These are phyloP conservation scores for Ascochyta pisi DNA, from an alignment of 2,329 filamentous ascomycete genomes.

Conservation along the genomic window DNA sequence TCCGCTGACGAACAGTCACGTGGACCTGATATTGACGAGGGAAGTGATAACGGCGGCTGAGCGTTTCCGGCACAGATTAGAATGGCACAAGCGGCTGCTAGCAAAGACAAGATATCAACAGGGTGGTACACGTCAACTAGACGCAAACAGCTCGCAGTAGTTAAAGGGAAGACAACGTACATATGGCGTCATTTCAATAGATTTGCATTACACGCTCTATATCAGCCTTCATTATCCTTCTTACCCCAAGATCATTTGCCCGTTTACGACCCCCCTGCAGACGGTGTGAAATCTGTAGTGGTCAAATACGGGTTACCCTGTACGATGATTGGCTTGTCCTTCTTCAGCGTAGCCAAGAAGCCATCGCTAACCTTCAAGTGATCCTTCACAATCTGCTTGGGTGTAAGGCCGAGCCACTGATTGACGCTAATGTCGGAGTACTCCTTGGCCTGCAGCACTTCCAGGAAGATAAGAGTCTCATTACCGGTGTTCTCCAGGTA, in stretches of 20 bases:
- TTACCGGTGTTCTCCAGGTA: constrained; percentile 68
- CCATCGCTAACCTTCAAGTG: constrained; percentile 36
- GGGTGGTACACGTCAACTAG: too few relatives aligned
- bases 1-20: not conserved
- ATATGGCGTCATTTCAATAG: too few relatives aligned
- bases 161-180: too few relatives aligned
- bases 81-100: too few relatives aligned
- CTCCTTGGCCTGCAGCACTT: constrained; percentile 61
- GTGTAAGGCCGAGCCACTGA: constrained; percentile 64
- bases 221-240: too few relatives aligned
- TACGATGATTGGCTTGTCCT: constrained; percentile 50
- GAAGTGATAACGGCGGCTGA: not conserved
- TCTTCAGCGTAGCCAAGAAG: constrained; percentile 41
- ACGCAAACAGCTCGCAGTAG: too few relatives aligned
- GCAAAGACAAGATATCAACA: too few relatives aligned
- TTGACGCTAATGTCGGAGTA: constrained; percentile 64
- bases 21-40: not conserved
- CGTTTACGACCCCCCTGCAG: constrained; percentile 5
- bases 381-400: constrained; percentile 49
- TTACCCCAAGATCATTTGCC: too few relatives aligned
- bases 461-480: constrained; percentile 65
- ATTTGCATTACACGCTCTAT: too few relatives aligned
- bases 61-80: not conserved
- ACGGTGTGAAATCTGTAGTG: constrained; percentile 43
- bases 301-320: constrained; percentile 48